These are phyloP conservation scores for Phanerodontia chrysosporium DNA, from an alignment of 768 basidiomycete species.

Conservation along the genomic window DNA sequence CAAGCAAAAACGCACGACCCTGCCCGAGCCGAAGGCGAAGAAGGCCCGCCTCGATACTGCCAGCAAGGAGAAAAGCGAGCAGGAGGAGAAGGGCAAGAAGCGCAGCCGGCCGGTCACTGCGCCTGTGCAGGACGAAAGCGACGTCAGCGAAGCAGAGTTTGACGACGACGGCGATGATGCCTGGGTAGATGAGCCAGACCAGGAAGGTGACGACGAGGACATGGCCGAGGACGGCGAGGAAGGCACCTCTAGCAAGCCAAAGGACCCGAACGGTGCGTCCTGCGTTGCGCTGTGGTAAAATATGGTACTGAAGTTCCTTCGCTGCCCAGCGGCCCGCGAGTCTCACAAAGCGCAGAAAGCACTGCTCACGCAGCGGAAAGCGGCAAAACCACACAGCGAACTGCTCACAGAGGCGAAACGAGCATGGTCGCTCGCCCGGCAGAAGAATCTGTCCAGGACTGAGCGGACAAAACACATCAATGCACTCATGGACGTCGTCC, in stretches of 20 bases:
- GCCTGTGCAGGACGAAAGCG: constrained; percentile 29
- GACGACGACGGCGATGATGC: constrained; percentile 17
- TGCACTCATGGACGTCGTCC: constrained; percentile 70
- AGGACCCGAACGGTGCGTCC: constrained; percentile 56
- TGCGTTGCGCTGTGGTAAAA: constrained; percentile 7
- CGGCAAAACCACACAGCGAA: constrained; percentile 72
- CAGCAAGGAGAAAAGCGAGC: constrained; percentile 11
- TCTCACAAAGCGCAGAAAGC: constrained; percentile 68
- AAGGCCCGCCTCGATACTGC: constrained; percentile 43
- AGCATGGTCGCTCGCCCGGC: constrained; percentile 71
- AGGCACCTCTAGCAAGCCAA: too few species aligned
- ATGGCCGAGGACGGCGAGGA: too few species aligned
- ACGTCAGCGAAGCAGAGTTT: constrained; percentile 27
- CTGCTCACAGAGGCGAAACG: constrained; percentile 69
- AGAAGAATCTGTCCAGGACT: constrained; percentile 62
- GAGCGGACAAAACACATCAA: constrained; percentile 75
- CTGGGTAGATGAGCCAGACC: constrained; percentile 12
- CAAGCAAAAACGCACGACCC: constrained; percentile 48
- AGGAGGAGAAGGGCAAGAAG: constrained; percentile 41
- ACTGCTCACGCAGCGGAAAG: constrained; percentile 64
- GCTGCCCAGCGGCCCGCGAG: constrained; percentile 54
- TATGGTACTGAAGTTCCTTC: too few species aligned
- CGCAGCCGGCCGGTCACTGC: constrained; percentile 60
- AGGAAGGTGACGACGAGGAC: background rate
- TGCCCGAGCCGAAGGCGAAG: constrained; percentile 47